phyloP scores from a whole-genome alignment of 495 filamentous ascomycete genomes.

The Achaetomiella virescens region DNA sequence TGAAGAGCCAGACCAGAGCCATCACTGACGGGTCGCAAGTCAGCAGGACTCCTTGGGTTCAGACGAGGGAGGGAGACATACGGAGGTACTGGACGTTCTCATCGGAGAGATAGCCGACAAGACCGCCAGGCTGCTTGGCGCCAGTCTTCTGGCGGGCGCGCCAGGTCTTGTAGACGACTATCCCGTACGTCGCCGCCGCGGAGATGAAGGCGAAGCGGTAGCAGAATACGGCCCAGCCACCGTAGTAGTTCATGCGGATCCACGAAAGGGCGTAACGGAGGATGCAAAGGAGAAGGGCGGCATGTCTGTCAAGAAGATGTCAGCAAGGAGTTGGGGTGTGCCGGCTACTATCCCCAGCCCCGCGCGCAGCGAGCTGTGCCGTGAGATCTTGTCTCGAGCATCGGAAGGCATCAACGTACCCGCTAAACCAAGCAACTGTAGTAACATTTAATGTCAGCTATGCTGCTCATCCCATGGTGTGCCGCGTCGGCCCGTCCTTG shows the following conservation, averaged over 20 bases:
- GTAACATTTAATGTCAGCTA: conserved; percentile 22
- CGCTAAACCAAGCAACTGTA: conserved; percentile 73
- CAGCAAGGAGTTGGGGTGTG: not conserved
- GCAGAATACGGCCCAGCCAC: conserved; percentile 63
- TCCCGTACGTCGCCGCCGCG: conserved; percentile 89
- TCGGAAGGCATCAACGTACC: conserved; percentile 52
- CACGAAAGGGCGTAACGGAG: conserved; percentile 76
- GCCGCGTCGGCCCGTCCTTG: not conserved
- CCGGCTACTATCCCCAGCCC: no score
- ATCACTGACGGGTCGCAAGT: conserved; percentile 53
- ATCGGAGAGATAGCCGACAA: conserved; percentile 63
- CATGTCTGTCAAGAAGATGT: conserved; percentile 50
- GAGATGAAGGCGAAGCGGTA: conserved; percentile 87
- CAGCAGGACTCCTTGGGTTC: conserved; percentile 5
- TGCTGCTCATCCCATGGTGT: not conserved
- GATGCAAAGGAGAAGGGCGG: conserved; percentile 75
- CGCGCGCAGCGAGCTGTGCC: not conserved
- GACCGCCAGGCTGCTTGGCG: conserved; percentile 49
- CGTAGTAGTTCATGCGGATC: conserved; percentile 74
- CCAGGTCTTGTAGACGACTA: conserved; percentile 98
- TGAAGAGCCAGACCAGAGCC: conserved; percentile 93
- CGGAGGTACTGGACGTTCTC: conserved; percentile 97
- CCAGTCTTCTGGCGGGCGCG: conserved; percentile 69
- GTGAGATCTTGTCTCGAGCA: not conserved
- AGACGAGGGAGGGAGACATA: conserved; percentile 31